phyloP scores from a whole-genome alignment of 345 rosid species.

The Nasturtium officinale region DNA sequence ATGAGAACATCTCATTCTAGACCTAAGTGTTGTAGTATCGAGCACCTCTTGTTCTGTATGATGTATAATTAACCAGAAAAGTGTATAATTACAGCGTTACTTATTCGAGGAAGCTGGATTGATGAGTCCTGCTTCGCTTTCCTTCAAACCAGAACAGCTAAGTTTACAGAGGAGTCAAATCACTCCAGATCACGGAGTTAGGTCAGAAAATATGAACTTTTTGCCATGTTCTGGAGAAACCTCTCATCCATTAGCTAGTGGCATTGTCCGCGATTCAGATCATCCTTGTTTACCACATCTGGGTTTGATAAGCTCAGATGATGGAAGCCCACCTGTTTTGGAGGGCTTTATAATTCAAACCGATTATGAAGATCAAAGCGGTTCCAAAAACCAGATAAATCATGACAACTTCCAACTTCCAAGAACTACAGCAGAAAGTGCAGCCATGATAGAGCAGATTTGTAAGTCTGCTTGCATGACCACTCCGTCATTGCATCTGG shows the following conservation, averaged over 20 bases:
- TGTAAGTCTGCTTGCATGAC: slow-evolving; percentile 62
- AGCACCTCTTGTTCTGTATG: slow-evolving; percentile 15
- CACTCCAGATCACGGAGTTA: slow-evolving; percentile 36
- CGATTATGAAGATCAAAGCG: slow-evolving; percentile 43
- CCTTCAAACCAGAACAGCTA: slow-evolving; percentile 41
- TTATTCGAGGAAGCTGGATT: slow-evolving; percentile 49
- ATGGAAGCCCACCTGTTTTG: slow-evolving; percentile 56
- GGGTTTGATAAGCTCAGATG: slow-evolving; percentile 37
- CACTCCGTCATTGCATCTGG: slow-evolving; percentile 62
- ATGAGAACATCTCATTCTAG: slow-evolving; percentile 19
- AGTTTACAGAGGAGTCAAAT: slow-evolving; percentile 42
- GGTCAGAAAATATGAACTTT: slow-evolving; percentile 39
- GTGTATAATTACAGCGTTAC: slow-evolving; percentile 42
- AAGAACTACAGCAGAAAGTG: slow-evolving; percentile 56
- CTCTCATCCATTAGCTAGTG: slow-evolving; percentile 35
- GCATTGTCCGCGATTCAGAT: slow-evolving; percentile 37
- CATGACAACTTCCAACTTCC: slow-evolving; percentile 58
- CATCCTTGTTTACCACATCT: slow-evolving; percentile 40
- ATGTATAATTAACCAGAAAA: slow-evolving; percentile 21
- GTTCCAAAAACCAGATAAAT: slow-evolving; percentile 45
- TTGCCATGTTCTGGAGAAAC: slow-evolving; percentile 41
- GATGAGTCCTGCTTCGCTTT: slow-evolving; percentile 38
- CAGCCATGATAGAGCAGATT: slow-evolving; percentile 62
- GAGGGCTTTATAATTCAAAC: slow-evolving; percentile 66
- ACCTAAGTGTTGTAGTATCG: slow-evolving; percentile 17